Evolutionary conservation across 768 basidiomycete genomes (phyloP).

Genomic region (Lanmaoa pseudosensibilis): DNA sequence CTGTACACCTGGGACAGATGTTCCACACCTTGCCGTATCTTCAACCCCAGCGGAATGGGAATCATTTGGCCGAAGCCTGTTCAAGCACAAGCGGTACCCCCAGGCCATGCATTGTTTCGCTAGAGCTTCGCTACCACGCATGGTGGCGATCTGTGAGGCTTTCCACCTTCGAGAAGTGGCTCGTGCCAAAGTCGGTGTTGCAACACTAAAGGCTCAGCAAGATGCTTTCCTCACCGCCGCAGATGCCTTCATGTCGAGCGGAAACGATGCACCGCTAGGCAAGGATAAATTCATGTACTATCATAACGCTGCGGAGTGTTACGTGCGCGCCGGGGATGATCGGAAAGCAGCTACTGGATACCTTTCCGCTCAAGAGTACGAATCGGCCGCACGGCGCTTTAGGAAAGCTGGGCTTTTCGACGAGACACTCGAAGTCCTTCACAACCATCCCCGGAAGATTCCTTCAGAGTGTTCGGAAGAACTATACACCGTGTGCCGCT

Average conservation of each 20-base stretch:
- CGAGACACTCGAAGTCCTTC: slow-evolving; percentile 50
- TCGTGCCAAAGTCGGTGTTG: slow-evolving; percentile 31
- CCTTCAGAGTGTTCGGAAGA: slow-evolving; percentile 29
- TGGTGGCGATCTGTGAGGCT: slow-evolving; percentile 49
- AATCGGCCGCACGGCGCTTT: slow-evolving; percentile 46
- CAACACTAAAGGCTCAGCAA: slow-evolving; percentile 23
- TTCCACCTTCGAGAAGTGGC: slow-evolving; percentile 57
- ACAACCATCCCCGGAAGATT: slow-evolving; percentile 34
- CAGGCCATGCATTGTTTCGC: slow-evolving; percentile 58
- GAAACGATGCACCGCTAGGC: slow-evolving; percentile 24
- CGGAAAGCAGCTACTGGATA: slow-evolving; percentile 47
- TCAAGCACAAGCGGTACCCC: slow-evolving; percentile 40
- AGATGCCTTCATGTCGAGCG: slow-evolving; percentile 48
- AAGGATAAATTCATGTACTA: slow-evolving; percentile 39
- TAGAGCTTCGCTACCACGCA: slow-evolving; percentile 43
- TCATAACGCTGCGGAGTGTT: slow-evolving; percentile 48
- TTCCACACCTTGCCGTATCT: slow-evolving; percentile 53
- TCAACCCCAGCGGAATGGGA: slow-evolving; percentile 53
- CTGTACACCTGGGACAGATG: slow-evolving; percentile 47
- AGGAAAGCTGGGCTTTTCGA: slow-evolving; percentile 52
- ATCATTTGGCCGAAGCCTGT: slow-evolving; percentile 39
- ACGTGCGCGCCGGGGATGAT: slow-evolving; percentile 40
- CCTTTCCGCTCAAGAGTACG: slow-evolving; percentile 42
- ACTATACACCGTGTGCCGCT: slow-evolving; percentile 46
- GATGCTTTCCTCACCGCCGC: slow-evolving; percentile 48